Conservation (phyloP, 495 filamentous ascomycete species). For the Xylaria nigripes region DNA sequence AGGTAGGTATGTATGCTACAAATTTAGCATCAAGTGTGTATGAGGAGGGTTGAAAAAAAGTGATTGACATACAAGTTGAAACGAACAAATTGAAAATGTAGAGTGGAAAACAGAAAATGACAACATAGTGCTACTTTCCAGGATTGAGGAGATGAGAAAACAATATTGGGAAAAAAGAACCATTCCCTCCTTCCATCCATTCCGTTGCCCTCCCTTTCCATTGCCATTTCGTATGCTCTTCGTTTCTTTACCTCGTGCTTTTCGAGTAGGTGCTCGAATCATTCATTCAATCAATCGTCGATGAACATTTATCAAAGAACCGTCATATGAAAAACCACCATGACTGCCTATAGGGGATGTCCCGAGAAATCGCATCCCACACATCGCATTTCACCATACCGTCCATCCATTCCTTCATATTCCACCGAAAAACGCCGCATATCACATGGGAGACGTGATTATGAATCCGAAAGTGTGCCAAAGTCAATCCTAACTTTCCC, state of each 20-base stretch:
- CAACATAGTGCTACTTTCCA: not conserved
- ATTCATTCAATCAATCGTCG: slow-evolving; percentile 14
- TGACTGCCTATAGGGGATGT: not conserved
- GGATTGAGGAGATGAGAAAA: slow-evolving; percentile 11
- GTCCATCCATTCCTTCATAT: slow-evolving; percentile 2
- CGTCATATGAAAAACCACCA: no score
- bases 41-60: not conserved
- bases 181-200: not conserved
- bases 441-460: slow-evolving; percentile 5
- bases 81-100: not conserved
- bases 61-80: slow-evolving; percentile 1
- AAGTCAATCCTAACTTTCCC: slow-evolving; percentile 5
- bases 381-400: not conserved
- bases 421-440: slow-evolving; percentile 7
- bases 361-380: not conserved
- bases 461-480: slow-evolving; percentile 4
- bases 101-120: not conserved
- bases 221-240: slow-evolving; percentile 7
- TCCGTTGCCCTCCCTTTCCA: slow-evolving; percentile 7
- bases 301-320: slow-evolving; percentile 3
- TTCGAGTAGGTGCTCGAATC: slow-evolving; percentile 1
- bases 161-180: not conserved
- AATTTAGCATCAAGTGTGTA: slow-evolving; percentile 1
- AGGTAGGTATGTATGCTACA: not conserved
- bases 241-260: slow-evolving; percentile 1